Evolutionary conservation across 2,329 filamentous ascomycete species (phyloP), one percentile per base, ranked within the genome.

Genomic region (Stagonosporopsis chrysanthemi): DNA sequence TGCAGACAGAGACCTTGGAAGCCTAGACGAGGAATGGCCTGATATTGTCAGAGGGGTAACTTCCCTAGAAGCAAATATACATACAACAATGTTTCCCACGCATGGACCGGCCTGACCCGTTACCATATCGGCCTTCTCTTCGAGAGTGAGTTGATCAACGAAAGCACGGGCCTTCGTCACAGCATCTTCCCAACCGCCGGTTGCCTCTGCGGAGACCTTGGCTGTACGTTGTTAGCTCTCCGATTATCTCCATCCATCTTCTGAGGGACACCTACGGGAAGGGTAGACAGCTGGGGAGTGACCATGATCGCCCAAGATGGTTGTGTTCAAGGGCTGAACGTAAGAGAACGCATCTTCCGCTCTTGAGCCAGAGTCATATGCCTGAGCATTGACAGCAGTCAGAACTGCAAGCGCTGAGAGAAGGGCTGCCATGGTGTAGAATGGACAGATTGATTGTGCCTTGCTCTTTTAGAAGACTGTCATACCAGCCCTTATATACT

Each of bases 41-140:
- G 14, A 14, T 14, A n/a, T 15, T 15, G 31, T 33, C 14, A 33
- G 14, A 3, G 14, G 31, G 4, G 4, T 15, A n/a, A 33, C 5
- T 33, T 33, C 14, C 4, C 15, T 15, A 6, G 14, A 33, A n/a
- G 15, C 14, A 33, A n/a, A 7, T 6, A n/a, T n/a, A 33, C 31
- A 33, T 33, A 33, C 67, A 58, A 73, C 73, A 46, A 75, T 76
- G 63, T 77, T 72, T 7, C 89, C 69, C 29, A 88, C 86, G 62
- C 90, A 94, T 11, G 70, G 69, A 19, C 71, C 72, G 29, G 65
- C 64, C 88, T 66, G 64, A 41, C 72, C 72, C 22, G 72, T 75
- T 36, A 74, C 69, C 67, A 75, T 73, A 14, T 70, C 67, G 11
- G 71, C 65, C 62, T 75, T 74, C 57, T 75, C 72, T 12, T 73